Conservation (phyloP, 106 monocot genomes). For the Dioscorea zingiberensis region DNA sequence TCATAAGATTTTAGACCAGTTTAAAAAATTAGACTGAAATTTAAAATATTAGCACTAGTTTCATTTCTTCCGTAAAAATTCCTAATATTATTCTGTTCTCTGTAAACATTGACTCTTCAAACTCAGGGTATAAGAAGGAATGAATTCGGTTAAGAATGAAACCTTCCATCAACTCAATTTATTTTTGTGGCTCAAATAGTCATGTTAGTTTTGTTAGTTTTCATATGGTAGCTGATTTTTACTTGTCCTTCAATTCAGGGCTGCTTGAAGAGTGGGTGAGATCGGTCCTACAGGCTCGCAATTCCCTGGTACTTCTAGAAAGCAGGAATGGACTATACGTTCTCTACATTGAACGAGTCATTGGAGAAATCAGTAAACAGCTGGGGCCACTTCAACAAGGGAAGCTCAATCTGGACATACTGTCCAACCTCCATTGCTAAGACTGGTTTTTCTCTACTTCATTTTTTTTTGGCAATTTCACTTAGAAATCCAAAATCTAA, state of each 20-base stretch:
- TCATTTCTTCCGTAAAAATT: too few relatives aligned
- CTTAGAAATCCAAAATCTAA: too few relatives aligned
- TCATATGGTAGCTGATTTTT: background rate
- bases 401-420: conserved; percentile 44
- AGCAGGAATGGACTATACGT: conserved; percentile 55
- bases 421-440: conserved; percentile 43
- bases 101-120: too few relatives aligned
- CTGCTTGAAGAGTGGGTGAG: conserved; percentile 85
- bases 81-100: too few relatives aligned
- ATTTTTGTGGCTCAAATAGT: background rate
- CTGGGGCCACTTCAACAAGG: conserved; percentile 41
- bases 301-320: conserved; percentile 48
- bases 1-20: too few relatives aligned
- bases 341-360: conserved; percentile 72
- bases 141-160: too few relatives aligned
- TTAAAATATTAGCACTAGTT: too few relatives aligned
- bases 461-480: too few relatives aligned
- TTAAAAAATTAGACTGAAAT: too few relatives aligned
- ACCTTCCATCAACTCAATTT: too few relatives aligned
- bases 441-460: too few relatives aligned
- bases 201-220: background rate
- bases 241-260: conserved; percentile 15
- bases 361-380: conserved; percentile 49
- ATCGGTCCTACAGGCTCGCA: conserved; percentile 56
- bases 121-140: too few relatives aligned